Base-by-base conservation (phyloP, 495 filamentous ascomycete species). In the Cenococcum geophilum region DNA sequence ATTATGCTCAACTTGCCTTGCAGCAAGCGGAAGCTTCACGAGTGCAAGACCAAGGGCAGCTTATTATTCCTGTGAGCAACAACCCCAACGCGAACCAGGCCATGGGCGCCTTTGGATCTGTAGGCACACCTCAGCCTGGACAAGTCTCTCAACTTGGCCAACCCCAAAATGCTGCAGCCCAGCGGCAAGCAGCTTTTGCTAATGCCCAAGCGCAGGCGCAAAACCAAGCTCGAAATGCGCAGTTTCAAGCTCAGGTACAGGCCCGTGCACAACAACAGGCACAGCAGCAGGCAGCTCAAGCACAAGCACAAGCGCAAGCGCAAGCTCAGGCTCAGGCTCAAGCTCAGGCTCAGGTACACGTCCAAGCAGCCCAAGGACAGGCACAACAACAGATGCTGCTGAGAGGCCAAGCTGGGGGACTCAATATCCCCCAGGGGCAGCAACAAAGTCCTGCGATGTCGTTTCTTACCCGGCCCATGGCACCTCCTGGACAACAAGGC, bases 61-160 rank as follows among this genome's bases (percentile, higher is more conserved):
- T 82, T 48, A 84, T 88, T 22, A 84, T 88, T 11, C 84, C 85
- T 10, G 85, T 83, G 18, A 87, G 83, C 65, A 76, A 77, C 76
- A 70, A 80, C 73, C 23, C 76, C 18, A 72, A 77, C 53, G 76
- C 77, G 59, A 76, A 77, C 48, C 76, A 76, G 54, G 66, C 67
- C 23, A 68, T 73, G 1, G 77, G 76, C 47, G 72, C 75, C 68
- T 77, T 51, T 67, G 63, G 20, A 69, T 58, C 65, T 65, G 35
- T 75, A 74, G 54, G 74, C 70, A 60, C 63, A 34, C 57, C 73
- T 73, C 55, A 73, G 73, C 57, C 59, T 16, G 70, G 69, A 14
- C 79, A 79, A 61, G 77, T 42, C 73, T 72, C 14, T 27, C 70
- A 74, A 69, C 55, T 71, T 55, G 66, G 64, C 9, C 77, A 77